Base-by-base conservation (phyloP, 2,329 filamentous ascomycete species). In the Zalaria sp. region DNA sequence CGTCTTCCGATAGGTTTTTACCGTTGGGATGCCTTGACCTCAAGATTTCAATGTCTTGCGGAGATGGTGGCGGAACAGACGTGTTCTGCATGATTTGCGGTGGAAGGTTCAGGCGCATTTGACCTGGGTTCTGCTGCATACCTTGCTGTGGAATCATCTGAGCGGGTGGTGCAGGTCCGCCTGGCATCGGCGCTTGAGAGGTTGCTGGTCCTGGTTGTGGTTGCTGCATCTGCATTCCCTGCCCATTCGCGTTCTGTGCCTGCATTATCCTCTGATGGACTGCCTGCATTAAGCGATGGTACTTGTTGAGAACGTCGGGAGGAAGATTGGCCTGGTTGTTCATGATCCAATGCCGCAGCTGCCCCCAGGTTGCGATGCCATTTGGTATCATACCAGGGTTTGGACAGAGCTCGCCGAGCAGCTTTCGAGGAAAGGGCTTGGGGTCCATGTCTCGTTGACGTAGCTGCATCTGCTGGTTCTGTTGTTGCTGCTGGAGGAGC, bases 331-430 rank as follows among this genome's bases (percentile, higher is more conserved):
- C 58, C 10, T 60, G 58, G 43, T 74, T 74, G 35, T 66, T 58
- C 27, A 53, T 51, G 10, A 67, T 66, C 61, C 71, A 73, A 40
- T 68, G 58, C 53, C 76, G 77, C 5, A 78, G 58, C 43, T 75
- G 68, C 5, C 66, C 66, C 74, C 74, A 78, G 2, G 65, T 68
- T 6, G 31, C 28, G 18, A 55, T 42, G 25, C 41, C 41, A 7
- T 32, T 7, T 32, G 29, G 29, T 32, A 32, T 32, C 29, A 7
- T 7, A n/a, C 29, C 7, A 7, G 7, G 18, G 18, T 18, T 18
- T 18, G 18, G 18, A 18, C 18, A n/a, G 5, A 52, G 35, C 5
- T 47, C 39, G 3, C 40, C 35, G 5, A 49, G 42, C 3, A 53
- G 25, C 34, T 46, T 37, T 18, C 29, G 47, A 7, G 53, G 53